Evolutionary conservation across 208 protist genomes (phyloP), one percentile per base, ranked within the genome.

Genomic region (Acanthamoeba lenticulata): DNA sequence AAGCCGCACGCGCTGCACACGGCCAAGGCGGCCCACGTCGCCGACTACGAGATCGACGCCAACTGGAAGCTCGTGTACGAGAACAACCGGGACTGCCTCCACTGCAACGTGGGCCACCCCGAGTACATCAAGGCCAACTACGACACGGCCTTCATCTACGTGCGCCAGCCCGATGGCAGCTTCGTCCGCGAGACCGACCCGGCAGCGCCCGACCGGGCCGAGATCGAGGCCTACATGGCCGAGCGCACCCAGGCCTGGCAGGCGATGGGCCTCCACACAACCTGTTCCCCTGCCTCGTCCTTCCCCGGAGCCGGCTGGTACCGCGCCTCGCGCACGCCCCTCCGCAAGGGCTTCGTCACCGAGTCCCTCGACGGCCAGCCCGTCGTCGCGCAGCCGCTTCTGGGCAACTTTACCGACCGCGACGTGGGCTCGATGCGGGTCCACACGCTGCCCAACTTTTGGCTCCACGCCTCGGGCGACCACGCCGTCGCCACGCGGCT

Each of bases 41-140:
- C 5, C 0, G 72, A 81, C 72, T 81, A 81, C 72, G 44, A 40
- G 0, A 44, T 81, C 72, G 40, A 81, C 40, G 72, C 72, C 19
- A 81, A 81, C 44, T 81, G 72, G 72, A 81, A 81, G 72, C 72
- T 81, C 21, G 72, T 81, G 24, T 81, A 81, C 44, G 72, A 81
- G 44, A 81, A 81, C 44, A 81, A 81, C 72, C 19, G 72, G 67
- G 72, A 81, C 27, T 81, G 72, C 44, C 40, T 42, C n/a, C 72
- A 81, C 44, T 81, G 72, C 72, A 29, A 44, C 44, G 72, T 81
- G 24, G 72, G 72, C 36, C 72, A 81, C 72, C 72, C 72, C 44
- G 72, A 81, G 44, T 81, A 81, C 44, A 81, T 81, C 36, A 81
- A 81, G 44, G 72, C 72, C 21, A 81, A 81, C n/a, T 81, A 81